phyloP scores from a whole-genome alignment of 306 rosid genomes.

The Castanea sativa region DNA sequence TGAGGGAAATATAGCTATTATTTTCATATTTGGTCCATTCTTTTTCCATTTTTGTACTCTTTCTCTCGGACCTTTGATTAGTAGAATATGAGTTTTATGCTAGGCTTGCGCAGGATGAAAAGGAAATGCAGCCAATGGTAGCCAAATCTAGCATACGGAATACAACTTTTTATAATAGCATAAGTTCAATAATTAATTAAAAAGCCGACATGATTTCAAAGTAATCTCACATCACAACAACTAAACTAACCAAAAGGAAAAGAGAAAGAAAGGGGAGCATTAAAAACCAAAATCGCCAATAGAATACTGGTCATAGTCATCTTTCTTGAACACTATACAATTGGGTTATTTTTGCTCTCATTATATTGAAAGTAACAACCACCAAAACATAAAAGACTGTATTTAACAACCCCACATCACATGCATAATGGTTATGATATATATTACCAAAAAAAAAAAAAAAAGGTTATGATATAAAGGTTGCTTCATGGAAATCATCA shows the following conservation, averaged over 20 bases:
- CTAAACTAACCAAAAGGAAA: conserved; percentile 15
- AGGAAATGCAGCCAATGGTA: conserved; percentile 4
- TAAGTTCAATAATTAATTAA: neutral
- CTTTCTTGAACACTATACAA: conserved; percentile 31
- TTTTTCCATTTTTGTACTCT: neutral
- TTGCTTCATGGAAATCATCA: conserved; percentile 32
- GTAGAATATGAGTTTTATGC: neutral
- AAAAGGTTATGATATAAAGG: neutral
- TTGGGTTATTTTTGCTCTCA: neutral
- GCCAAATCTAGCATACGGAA: neutral
- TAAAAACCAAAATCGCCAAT: conserved; percentile 15
- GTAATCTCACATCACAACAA: conserved; percentile 8
- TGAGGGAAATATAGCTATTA: neutral
- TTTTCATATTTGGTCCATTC: neutral
- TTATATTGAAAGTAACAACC: conserved; percentile 25
- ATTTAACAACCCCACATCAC: conserved; percentile 48
- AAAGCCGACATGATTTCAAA: conserved; percentile 22
- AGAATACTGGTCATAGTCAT: conserved; percentile 26
- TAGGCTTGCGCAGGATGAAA: neutral
- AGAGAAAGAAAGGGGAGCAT: neutral
- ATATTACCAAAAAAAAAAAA: neutral
- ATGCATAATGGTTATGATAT: conserved; percentile 21
- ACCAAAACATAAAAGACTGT: conserved; percentile 25
- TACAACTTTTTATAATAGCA: neutral
- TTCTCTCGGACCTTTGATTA: neutral